phyloP scores from a whole-genome alignment of 202 grass and related monocot genomes.

The Carex arenaria region DNA sequence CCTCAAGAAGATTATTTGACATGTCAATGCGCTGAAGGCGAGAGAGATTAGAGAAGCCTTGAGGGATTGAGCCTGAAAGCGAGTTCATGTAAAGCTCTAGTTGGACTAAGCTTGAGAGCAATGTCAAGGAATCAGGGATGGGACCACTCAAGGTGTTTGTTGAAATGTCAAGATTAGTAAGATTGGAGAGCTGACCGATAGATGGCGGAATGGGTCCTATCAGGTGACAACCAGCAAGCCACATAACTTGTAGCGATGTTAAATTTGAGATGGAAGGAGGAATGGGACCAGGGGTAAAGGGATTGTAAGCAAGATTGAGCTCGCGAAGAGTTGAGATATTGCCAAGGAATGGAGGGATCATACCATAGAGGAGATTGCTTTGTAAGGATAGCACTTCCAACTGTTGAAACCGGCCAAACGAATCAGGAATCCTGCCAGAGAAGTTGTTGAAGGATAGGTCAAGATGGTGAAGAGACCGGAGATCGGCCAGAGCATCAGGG shows the following conservation, averaged over 20 bases:
- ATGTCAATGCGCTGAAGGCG: slow-evolving; percentile 46
- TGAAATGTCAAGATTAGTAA: slow-evolving; percentile 61
- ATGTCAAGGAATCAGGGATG: slow-evolving; percentile 24
- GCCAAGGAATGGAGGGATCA: slow-evolving; percentile 41
- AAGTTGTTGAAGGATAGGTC: slow-evolving; percentile 57
- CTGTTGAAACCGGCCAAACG: slow-evolving; percentile 38
- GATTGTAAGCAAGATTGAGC: slow-evolving; percentile 61
- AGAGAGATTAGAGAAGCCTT: slow-evolving; percentile 42
- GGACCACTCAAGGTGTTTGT: slow-evolving; percentile 55
- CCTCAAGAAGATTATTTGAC: slow-evolving; percentile 51
- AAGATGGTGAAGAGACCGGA: slow-evolving; percentile 35
- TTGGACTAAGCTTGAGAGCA: slow-evolving; percentile 37
- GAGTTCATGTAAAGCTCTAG: slow-evolving; percentile 59
- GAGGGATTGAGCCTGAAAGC: slow-evolving; percentile 50
- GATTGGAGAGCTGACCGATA: slow-evolving; percentile 12
- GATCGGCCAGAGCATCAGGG: slow-evolving; percentile 34
- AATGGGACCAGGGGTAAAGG: slow-evolving; percentile 38
- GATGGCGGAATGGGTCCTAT: slow-evolving; percentile 37
- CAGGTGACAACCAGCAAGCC: slow-evolving; percentile 47
- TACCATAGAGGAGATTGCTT: slow-evolving; percentile 42
- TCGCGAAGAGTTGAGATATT: slow-evolving; percentile 43
- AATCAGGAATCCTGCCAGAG: slow-evolving; percentile 46
- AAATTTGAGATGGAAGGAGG: slow-evolving; percentile 2
- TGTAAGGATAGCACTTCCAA: slow-evolving; percentile 58
- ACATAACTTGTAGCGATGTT: slow-evolving; percentile 25